These are phyloP conservation scores for Exserohilum turcica DNA, from an alignment of 2,329 filamentous ascomycete genomes.

Conservation along the genomic window DNA sequence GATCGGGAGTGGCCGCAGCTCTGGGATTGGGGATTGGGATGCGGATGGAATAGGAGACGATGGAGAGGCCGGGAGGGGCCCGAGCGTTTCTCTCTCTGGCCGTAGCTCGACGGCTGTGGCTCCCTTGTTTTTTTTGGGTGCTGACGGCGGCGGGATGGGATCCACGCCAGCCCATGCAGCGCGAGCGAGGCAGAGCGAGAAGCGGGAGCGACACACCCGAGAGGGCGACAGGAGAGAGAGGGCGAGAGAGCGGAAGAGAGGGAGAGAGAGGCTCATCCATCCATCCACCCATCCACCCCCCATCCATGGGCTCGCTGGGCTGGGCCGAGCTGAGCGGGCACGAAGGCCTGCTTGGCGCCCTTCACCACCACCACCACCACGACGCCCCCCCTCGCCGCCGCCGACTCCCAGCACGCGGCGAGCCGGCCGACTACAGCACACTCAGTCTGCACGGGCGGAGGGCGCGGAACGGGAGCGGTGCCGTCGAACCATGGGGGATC, in stretches of 20 bases:
- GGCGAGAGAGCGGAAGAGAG: too few species aligned
- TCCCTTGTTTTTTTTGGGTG: background rate
- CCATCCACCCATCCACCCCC: too few species aligned
- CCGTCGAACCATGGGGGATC: conserved; percentile 17
- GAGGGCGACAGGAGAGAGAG: background rate
- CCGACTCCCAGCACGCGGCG: too few species aligned
- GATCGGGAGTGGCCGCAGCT: conserved; percentile 20
- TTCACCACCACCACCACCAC: background rate
- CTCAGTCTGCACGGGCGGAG: conserved; percentile 1
- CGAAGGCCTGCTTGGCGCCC: conserved; percentile 8
- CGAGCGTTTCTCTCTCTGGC: conserved; percentile 2
- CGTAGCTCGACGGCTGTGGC: conserved; percentile 1
- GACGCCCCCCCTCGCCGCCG: too few species aligned
- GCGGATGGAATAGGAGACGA: conserved; percentile 18
- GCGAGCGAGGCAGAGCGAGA: background rate
- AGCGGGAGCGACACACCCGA: too few species aligned
- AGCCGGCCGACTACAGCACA: background rate
- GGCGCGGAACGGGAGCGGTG: conserved; percentile 19
- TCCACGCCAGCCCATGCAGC: too few species aligned
- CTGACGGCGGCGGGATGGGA: too few species aligned
- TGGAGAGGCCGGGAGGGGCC: conserved; percentile 14
- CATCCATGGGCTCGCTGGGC: background rate
- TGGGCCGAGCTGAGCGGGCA: background rate
- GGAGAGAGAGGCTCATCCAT: too few species aligned
- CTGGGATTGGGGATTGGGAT: conserved; percentile 5